Conservation (phyloP, 192 early-diverging fungal genomes). For the Chytriomyces sp. region DNA sequence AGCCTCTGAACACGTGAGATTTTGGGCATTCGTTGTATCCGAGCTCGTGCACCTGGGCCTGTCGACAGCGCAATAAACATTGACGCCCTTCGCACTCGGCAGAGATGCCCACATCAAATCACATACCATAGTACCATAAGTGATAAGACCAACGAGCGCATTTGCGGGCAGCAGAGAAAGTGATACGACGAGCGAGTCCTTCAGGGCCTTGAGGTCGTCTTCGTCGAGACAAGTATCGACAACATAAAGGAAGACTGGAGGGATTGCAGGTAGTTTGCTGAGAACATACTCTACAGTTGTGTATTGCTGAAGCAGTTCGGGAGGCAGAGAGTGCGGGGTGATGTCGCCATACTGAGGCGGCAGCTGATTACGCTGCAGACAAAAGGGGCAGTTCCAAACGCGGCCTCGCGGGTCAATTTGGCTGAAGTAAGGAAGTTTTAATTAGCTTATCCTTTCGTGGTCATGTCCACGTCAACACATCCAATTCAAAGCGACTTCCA, state of each 20-base stretch:
- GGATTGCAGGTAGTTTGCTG: constrained; percentile 74
- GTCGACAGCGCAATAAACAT: constrained; percentile 21
- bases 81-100: background rate
- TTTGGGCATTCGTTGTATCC: constrained; percentile 96
- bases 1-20: constrained; percentile 95
- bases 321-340: constrained; percentile 85
- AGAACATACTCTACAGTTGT: constrained; percentile 97
- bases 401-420: constrained; percentile 95
- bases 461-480: background rate
- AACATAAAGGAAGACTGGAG: constrained; percentile 95
- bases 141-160: constrained; percentile 93
- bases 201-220: constrained; percentile 92
- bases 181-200: constrained; percentile 88
- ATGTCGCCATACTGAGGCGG: constrained; percentile 98
- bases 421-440: constrained; percentile 51
- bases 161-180: constrained; percentile 89
- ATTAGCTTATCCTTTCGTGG: background rate
- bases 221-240: constrained; percentile 97
- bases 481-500: background rate
- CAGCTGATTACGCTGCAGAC: constrained; percentile 93
- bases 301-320: constrained; percentile 87
- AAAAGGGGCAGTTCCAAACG: constrained; percentile 99
- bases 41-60: constrained; percentile 95
- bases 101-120: background rate
- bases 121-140: constrained; percentile 94